Conservation (phyloP, 352 stramenopile genomes). For the Globisporangium acanthophoron region DNA sequence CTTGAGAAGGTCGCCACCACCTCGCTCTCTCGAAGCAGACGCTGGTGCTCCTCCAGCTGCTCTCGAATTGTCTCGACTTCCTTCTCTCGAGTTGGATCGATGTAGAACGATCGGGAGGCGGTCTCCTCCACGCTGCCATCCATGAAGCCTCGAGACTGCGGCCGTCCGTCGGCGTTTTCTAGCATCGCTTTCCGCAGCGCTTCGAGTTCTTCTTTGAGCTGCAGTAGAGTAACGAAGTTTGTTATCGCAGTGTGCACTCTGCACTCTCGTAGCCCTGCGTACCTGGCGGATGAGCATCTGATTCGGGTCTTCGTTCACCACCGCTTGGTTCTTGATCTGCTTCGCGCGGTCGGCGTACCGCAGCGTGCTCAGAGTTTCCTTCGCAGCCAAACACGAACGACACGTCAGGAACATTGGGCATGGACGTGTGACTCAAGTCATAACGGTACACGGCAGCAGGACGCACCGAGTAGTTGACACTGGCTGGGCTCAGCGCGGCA, state of each 20-base stretch:
- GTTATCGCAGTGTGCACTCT: not conserved
- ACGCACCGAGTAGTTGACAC: slow-evolving; percentile 79
- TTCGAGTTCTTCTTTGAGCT: slow-evolving; percentile 81
- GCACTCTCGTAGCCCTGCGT: not conserved
- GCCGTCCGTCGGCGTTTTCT: slow-evolving; percentile 51
- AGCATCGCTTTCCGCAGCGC: slow-evolving; percentile 61
- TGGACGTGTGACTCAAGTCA: not conserved
- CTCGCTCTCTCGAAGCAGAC: slow-evolving; percentile 70
- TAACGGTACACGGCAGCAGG: too few species aligned
- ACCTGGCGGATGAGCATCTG: slow-evolving; percentile 81
- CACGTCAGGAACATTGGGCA: not conserved
- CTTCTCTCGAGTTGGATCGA: slow-evolving; percentile 44
- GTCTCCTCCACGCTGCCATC: slow-evolving; percentile 16
- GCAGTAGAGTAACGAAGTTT: not conserved
- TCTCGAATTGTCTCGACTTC: slow-evolving; percentile 62
- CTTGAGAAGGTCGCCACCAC: slow-evolving; percentile 11
- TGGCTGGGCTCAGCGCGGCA: slow-evolving; percentile 79
- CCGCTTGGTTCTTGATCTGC: slow-evolving; percentile 91
- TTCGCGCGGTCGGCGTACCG: slow-evolving; percentile 90
- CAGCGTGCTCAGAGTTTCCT: slow-evolving; percentile 89
- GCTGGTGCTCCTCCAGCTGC: slow-evolving; percentile 74
- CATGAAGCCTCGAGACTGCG: slow-evolving; percentile 37
- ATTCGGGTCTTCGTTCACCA: slow-evolving; percentile 91
- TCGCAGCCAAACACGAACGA: not conserved
- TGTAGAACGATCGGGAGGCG: slow-evolving; percentile 12